Conservation (phyloP, 805 yeast genomes). For the Saccharomycopsis vini region DNA sequence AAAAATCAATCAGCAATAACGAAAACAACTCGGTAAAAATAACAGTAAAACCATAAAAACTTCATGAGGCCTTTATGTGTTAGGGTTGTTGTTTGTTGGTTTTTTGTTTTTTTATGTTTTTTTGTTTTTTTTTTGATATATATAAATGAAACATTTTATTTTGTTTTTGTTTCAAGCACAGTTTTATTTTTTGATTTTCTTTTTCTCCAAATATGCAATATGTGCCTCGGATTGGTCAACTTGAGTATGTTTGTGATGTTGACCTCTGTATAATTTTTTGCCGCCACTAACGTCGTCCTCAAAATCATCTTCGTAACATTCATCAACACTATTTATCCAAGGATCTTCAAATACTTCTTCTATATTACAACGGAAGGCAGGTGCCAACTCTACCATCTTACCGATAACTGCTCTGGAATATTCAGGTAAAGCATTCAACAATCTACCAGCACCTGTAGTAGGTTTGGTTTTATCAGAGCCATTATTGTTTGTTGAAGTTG, state of each 20-base stretch:
- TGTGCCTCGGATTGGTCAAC: conserved; percentile 94
- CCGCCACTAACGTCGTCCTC: conserved; percentile 31
- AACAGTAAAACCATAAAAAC: too few species aligned
- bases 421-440: conserved; percentile 60
- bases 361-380: conserved; percentile 74
- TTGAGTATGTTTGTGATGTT: conserved; percentile 72
- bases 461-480: conserved; percentile 28
- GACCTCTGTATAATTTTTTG: conserved; percentile 32
- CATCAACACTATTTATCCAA: conserved; percentile 55
- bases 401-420: conserved; percentile 60
- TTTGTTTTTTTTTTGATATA: too few species aligned
- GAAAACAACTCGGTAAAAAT: too few species aligned
- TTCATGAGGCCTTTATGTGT: too few species aligned
- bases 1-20: too few species aligned
- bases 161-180: too few species aligned
- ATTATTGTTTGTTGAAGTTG: not conserved
- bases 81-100: too few species aligned
- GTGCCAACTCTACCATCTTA: conserved; percentile 76
- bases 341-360: conserved; percentile 69
- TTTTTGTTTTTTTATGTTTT: too few species aligned
- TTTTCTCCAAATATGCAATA: conserved; percentile 85
- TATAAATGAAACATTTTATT: too few species aligned
- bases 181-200: conserved; percentile 33
- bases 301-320: conserved; percentile 45
- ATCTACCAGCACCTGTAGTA: conserved; percentile 61